phyloP scores from a whole-genome alignment of 2,329 filamentous ascomycete species.

The Phialemonium atrogriseum region DNA sequence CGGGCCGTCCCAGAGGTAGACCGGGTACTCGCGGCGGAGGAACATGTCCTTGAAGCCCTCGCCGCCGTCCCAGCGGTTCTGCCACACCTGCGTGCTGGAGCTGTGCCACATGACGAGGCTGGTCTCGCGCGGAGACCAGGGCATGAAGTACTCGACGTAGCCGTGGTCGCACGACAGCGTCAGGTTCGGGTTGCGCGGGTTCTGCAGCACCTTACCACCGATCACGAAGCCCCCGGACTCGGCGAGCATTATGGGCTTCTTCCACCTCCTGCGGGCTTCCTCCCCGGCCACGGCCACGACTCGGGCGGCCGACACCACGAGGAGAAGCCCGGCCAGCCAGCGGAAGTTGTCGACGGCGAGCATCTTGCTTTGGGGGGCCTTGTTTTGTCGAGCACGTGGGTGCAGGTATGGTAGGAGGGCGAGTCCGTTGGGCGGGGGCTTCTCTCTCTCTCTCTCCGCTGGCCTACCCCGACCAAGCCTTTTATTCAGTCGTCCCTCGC shows the following conservation, averaged over 20 bases:
- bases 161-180: slow-evolving; percentile 29
- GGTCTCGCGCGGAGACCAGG: slow-evolving; percentile 21
- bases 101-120: slow-evolving; percentile 29
- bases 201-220: slow-evolving; percentile 19
- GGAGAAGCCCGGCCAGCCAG: too few relatives aligned
- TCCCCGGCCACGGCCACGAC: too few relatives aligned
- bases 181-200: slow-evolving; percentile 17
- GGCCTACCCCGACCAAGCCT: too few relatives aligned
- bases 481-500: too few relatives aligned
- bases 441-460: too few relatives aligned
- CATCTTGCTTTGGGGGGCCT: too few relatives aligned
- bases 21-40: slow-evolving; percentile 25
- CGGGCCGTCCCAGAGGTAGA: slow-evolving; percentile 29
- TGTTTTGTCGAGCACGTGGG: too few relatives aligned
- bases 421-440: too few relatives aligned
- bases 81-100: slow-evolving; percentile 26
- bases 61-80: slow-evolving; percentile 29
- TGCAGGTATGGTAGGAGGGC: too few relatives aligned
- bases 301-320: too few relatives aligned
- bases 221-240: slow-evolving; percentile 25
- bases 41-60: slow-evolving; percentile 31
- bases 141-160: slow-evolving; percentile 29
- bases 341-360: too few relatives aligned
- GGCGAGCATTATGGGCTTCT: slow-evolving; percentile 18
- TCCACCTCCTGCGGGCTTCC: too few relatives aligned